Conservation (phyloP, 2,329 filamentous ascomycete species). For the Fusarium sp. region DNA sequence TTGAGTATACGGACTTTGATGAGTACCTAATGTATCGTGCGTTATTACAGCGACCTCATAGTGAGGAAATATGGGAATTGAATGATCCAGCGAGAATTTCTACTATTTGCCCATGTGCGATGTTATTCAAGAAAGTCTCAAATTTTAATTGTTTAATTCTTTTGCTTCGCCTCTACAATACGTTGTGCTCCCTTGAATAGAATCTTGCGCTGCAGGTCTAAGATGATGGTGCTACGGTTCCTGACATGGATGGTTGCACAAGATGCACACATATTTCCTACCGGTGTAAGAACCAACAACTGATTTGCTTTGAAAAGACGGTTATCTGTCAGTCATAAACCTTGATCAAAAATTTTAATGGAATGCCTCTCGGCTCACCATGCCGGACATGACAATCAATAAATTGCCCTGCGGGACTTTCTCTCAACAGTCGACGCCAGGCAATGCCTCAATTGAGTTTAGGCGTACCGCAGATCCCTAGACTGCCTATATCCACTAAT, state of each 20-base stretch:
- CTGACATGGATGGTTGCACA: neutral
- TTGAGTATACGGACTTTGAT: neutral
- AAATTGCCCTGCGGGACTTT: conserved; percentile 9
- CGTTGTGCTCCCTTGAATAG: neutral
- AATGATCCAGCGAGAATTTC: neutral
- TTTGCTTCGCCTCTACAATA: neutral
- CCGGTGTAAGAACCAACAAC: too few species aligned
- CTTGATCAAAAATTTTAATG: too few species aligned
- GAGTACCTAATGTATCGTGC: neutral
- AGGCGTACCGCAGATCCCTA: conserved; percentile 13
- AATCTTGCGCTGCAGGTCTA: neutral
- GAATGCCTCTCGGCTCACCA: neutral
- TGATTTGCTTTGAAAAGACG: neutral
- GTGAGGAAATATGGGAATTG: too few species aligned
- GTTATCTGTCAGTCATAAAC: neutral
- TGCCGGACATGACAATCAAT: neutral
- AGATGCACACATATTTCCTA: neutral
- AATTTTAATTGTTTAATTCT: neutral
- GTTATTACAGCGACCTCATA: neutral
- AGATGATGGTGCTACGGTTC: neutral
- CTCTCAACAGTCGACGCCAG: neutral
- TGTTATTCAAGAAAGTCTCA: too few species aligned
- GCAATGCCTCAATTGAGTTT: conserved; percentile 28
- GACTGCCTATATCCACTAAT: conserved; percentile 15
- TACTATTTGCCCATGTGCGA: neutral